These are phyloP conservation scores for Chenopodium berlandieri DNA, from an alignment of 148 eudicot species.

Conservation along the genomic window DNA sequence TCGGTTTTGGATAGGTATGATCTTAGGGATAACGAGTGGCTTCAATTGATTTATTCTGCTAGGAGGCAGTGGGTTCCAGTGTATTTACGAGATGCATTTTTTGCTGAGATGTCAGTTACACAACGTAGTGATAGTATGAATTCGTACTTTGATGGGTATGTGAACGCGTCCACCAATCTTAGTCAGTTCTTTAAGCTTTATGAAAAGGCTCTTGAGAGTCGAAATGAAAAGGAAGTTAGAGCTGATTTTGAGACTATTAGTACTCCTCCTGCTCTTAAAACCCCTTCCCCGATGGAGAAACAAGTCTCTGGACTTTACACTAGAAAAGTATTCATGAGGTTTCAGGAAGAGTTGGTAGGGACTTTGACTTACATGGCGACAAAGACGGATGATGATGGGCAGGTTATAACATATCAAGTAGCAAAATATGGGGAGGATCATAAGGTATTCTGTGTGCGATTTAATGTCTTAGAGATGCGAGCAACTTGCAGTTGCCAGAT, in stretches of 20 bases:
- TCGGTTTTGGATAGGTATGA: conserved; percentile 45
- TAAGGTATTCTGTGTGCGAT: conserved; percentile 38
- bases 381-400: conserved; percentile 43
- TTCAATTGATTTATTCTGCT: conserved; percentile 39
- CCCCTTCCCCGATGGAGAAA: conserved; percentile 66
- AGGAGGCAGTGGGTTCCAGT: conserved; percentile 53
- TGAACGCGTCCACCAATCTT: conserved; percentile 54
- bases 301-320: conserved; percentile 53
- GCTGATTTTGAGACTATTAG: conserved; percentile 59
- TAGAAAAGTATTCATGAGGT: conserved; percentile 42
- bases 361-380: conserved; percentile 54
- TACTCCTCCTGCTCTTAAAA: conserved; percentile 41
- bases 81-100: conserved; percentile 52
- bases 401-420: conserved; percentile 39
- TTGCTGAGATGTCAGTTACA: conserved; percentile 51
- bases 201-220: conserved; percentile 54
- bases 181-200: conserved; percentile 48
- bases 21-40: conserved; percentile 50
- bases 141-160: conserved; percentile 63
- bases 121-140: conserved; percentile 62
- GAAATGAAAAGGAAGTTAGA: conserved; percentile 61
- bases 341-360: conserved; percentile 63
- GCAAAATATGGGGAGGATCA: conserved; percentile 56
- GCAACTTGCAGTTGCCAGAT: conserved; percentile 57
- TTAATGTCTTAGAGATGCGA: conserved; percentile 46